Percentiles rank a stretch among this genome's conserved stretches.
Evolutionary conservation across 1,284 basidiomycete genomes (phyloP).

Genomic region (Ustilago cynodontis): DNA sequence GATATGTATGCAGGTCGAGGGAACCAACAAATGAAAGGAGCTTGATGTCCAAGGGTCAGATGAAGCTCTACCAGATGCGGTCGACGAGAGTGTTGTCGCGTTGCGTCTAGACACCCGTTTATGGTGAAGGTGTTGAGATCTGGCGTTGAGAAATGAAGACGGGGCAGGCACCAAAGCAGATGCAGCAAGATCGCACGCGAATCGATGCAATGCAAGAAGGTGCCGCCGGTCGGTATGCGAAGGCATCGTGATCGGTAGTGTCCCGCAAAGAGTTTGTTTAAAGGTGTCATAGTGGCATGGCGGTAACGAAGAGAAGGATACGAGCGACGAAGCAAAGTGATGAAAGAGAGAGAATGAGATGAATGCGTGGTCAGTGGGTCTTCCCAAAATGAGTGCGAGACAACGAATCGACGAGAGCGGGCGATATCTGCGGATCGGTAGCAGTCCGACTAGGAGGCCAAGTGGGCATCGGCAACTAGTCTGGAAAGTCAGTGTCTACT

Average conservation of each 20-base stretch:
- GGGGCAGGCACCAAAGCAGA: slow-evolving; percentile 8
- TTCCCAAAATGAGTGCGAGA: background rate
- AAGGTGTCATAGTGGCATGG: background rate
- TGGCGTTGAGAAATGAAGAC: slow-evolving; percentile 14
- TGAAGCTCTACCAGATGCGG: slow-evolving; percentile 30
- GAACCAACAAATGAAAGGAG: slow-evolving; percentile 27
- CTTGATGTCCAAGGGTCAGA: slow-evolving; percentile 12
- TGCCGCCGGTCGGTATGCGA: slow-evolving; percentile 9
- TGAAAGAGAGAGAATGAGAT: background rate
- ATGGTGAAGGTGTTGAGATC: background rate
- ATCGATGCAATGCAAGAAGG: background rate
- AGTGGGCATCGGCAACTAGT: background rate
- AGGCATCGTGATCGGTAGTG: slow-evolving; percentile 2
- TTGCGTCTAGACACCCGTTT: slow-evolving; percentile 29
- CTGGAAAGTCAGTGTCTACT: background rate
- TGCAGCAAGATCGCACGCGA: background rate
- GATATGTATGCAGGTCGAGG: slow-evolving; percentile 38
- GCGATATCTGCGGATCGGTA: background rate
- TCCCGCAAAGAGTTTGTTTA: background rate
- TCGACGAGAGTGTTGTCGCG: slow-evolving; percentile 5
- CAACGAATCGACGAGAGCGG: background rate
- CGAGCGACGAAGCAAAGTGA: background rate
- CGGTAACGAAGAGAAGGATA: background rate
- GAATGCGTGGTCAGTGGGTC: background rate
- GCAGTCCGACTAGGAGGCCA: background rate